These are phyloP conservation scores for Yamadazyma sp. DNA, from an alignment of 805 yeast species.

Conservation along the genomic window DNA sequence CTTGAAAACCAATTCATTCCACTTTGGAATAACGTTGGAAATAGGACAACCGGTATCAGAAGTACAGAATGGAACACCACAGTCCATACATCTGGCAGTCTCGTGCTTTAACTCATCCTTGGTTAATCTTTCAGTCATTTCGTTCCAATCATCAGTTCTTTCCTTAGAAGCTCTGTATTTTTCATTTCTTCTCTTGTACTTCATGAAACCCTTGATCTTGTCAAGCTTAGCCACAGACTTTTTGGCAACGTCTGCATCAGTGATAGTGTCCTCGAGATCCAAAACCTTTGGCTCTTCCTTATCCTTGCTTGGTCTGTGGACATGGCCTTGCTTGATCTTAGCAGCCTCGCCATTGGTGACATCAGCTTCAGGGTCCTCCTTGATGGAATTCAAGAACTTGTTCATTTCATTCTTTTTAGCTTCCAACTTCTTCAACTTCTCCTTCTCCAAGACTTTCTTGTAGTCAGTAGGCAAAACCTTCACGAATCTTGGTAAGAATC, in stretches of 20 bases:
- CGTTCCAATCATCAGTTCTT: slow-evolving; percentile 90
- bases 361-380: slow-evolving; percentile 82
- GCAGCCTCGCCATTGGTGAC: slow-evolving; percentile 86
- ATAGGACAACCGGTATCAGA: slow-evolving; percentile 98
- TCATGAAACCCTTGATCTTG: slow-evolving; percentile 88
- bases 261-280: slow-evolving; percentile 87
- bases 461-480: slow-evolving; percentile 92
- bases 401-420: slow-evolving; percentile 66
- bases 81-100: slow-evolving; percentile 98
- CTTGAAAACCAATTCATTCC: slow-evolving; percentile 94
- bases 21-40: slow-evolving; percentile 94
- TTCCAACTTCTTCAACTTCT: slow-evolving; percentile 61
- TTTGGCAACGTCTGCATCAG: slow-evolving; percentile 64
- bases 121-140: slow-evolving; percentile 74
- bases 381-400: slow-evolving; percentile 64
- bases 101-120: slow-evolving; percentile 86
- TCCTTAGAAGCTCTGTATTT: slow-evolving; percentile 74
- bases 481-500: slow-evolving; percentile 83
- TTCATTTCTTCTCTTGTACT: slow-evolving; percentile 87
- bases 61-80: slow-evolving; percentile 99
- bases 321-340: slow-evolving; percentile 53
- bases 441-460: slow-evolving; percentile 81
- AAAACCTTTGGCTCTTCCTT: slow-evolving; percentile 75
- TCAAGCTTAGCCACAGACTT: slow-evolving; percentile 66
- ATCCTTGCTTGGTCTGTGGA: slow-evolving; percentile 28